Percentiles rank a stretch among this genome's conserved stretches.
phyloP scores from a whole-genome alignment of 495 filamentous ascomycete species.

The Aspergillus leporis region DNA sequence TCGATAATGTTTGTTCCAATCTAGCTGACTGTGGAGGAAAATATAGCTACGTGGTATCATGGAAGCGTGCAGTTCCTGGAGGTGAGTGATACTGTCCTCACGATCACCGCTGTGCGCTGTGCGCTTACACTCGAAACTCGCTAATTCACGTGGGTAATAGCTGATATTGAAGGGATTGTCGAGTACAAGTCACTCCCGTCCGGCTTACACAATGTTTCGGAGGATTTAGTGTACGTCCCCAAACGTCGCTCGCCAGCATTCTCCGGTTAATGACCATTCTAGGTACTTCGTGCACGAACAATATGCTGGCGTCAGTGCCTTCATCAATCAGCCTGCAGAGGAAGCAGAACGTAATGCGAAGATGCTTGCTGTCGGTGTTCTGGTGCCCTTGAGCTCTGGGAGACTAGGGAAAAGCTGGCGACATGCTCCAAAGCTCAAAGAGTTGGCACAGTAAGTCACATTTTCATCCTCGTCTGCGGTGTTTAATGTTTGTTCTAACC shows the following conservation, averaged over 20 bases:
- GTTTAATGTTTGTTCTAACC: conserved; percentile 7
- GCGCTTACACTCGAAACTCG: neutral
- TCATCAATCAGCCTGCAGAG: conserved; percentile 78
- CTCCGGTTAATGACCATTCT: neutral
- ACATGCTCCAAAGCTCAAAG: conserved; percentile 74
- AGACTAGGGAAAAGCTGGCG: conserved; percentile 87
- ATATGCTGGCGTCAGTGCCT: conserved; percentile 90
- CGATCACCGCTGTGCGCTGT: neutral
- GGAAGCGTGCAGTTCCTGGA: conserved; percentile 71
- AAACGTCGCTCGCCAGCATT: neutral
- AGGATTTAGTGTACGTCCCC: conserved; percentile 73
- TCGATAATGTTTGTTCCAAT: neutral
- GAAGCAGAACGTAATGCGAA: conserved; percentile 80
- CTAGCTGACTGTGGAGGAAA: conserved; percentile 5
- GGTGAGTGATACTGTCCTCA: conserved; percentile 38
- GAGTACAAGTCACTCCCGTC: conserved; percentile 96
- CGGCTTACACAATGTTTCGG: conserved; percentile 82
- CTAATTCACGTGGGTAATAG: conserved; percentile 38
- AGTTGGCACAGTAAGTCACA: conserved; percentile 63
- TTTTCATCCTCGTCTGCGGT: neutral
- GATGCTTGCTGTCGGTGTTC: conserved; percentile 86
- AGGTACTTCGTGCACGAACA: conserved; percentile 85
- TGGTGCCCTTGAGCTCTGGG: conserved; percentile 85
- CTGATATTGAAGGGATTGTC: conserved; percentile 83
- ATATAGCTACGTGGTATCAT: conserved; percentile 74